Evolutionary conservation across 2,329 filamentous ascomycete genomes (phyloP).

Genomic region (Hypoxylon sp.): DNA sequence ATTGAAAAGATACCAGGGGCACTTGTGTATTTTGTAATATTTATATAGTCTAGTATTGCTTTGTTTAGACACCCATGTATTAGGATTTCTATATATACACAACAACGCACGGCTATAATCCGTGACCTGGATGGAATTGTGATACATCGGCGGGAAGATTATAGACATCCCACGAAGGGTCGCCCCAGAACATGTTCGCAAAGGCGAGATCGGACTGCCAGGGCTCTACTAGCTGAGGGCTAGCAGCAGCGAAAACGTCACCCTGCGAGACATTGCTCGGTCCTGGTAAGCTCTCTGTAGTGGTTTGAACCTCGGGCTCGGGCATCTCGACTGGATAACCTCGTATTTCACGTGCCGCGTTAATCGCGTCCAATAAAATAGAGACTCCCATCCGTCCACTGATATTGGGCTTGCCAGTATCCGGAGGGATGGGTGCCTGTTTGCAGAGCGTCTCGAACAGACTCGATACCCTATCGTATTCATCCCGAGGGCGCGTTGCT

Average conservation of each 20-base stretch:
- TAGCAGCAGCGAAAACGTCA: slow-evolving; percentile 24
- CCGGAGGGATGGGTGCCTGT: slow-evolving; percentile 42
- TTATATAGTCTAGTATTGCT: slow-evolving; percentile 9
- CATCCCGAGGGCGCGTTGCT: slow-evolving; percentile 45
- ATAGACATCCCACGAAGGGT: slow-evolving; percentile 49
- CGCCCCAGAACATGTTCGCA: slow-evolving; percentile 49
- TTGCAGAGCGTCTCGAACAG: slow-evolving; percentile 53
- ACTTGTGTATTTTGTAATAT: slow-evolving; percentile 10
- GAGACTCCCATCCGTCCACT: slow-evolving; percentile 50
- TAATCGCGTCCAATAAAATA: slow-evolving; percentile 49
- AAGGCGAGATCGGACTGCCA: slow-evolving; percentile 48
- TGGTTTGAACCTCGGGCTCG: slow-evolving; percentile 28
- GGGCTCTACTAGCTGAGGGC: slow-evolving; percentile 37
- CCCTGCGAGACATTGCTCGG: slow-evolving; percentile 12
- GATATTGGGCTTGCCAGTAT: slow-evolving; percentile 37
- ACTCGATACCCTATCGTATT: slow-evolving; percentile 47
- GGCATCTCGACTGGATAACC: slow-evolving; percentile 35
- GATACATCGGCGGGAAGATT: slow-evolving; percentile 37
- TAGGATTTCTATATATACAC: slow-evolving; percentile 28
- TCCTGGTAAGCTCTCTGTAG: slow-evolving; percentile 12
- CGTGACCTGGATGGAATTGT: slow-evolving; percentile 34
- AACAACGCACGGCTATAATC: slow-evolving; percentile 23
- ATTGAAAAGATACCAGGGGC: background rate
- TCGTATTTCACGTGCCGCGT: slow-evolving; percentile 39
- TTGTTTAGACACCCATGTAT: slow-evolving; percentile 1